phyloP scores from a whole-genome alignment of 2,329 filamentous ascomycete species.

The Phaeomoniella chlamydospora region DNA sequence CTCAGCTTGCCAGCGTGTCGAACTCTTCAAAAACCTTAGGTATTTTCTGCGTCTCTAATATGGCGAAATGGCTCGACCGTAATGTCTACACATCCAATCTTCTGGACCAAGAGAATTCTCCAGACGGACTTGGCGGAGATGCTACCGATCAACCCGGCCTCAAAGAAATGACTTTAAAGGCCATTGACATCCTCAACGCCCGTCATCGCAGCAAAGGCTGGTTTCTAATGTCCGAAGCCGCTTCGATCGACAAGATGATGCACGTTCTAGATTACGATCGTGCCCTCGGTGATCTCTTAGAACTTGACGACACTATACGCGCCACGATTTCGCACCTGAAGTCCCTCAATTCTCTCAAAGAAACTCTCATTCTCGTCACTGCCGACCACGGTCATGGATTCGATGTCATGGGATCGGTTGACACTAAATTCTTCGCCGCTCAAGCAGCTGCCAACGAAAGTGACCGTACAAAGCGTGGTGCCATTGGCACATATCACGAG shows the following conservation, averaged over 20 bases:
- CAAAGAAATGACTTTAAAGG: conserved; percentile 83
- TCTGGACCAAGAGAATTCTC: conserved; percentile 49
- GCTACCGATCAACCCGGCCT: conserved; percentile 67
- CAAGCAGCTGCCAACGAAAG: no score
- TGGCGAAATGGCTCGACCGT: conserved; percentile 76
- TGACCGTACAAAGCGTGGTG: conserved; percentile 59
- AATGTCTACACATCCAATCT: conserved; percentile 67
- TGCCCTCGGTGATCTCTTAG: conserved; percentile 68
- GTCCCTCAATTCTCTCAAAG: conserved; percentile 50
- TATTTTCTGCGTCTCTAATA: conserved; percentile 59
- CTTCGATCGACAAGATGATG: conserved; percentile 84
- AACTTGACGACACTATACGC: conserved; percentile 70
- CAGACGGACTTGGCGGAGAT: conserved; percentile 46
- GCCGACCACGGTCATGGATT: conserved; percentile 87
- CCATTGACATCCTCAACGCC: conserved; percentile 60
- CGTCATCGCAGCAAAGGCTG: conserved; percentile 57
- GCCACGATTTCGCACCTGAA: conserved; percentile 59
- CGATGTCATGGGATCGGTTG: conserved; percentile 69
- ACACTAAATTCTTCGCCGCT: conserved; percentile 57
- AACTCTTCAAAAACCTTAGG: conserved; percentile 54
- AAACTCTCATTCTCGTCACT: conserved; percentile 67
- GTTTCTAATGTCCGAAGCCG: conserved; percentile 79
- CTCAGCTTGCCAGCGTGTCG: conserved; percentile 44
- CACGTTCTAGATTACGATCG: conserved; percentile 74
- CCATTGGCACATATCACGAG: conserved; percentile 58